phyloP scores from a whole-genome alignment of 768 basidiomycete genomes.

The Trametes meyenii region DNA sequence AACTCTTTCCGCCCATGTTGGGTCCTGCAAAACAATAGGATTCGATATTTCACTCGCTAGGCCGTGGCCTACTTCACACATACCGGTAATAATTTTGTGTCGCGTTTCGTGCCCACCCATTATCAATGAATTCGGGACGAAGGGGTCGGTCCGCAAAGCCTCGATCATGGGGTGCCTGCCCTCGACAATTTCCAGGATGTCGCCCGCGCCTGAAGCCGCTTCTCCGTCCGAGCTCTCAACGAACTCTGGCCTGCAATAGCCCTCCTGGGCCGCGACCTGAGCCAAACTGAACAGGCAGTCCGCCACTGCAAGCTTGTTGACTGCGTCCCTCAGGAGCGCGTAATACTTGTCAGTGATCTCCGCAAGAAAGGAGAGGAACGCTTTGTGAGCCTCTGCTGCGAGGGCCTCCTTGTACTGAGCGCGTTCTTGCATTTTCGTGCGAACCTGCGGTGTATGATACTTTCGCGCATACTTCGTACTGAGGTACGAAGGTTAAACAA shows the following conservation, averaged over 20 bases:
- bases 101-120: constrained; percentile 59
- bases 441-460: constrained; percentile 75
- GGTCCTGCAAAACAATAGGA: constrained; percentile 37
- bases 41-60: background rate
- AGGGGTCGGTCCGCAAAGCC: constrained; percentile 72
- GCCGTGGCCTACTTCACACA: background rate
- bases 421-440: constrained; percentile 64
- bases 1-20: constrained; percentile 91
- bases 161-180: constrained; percentile 96
- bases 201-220: constrained; percentile 42
- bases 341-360: constrained; percentile 75
- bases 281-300: constrained; percentile 91
- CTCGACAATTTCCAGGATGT: constrained; percentile 71
- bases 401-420: constrained; percentile 77
- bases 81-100: constrained; percentile 75
- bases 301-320: constrained; percentile 79
- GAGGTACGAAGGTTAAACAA: background rate
- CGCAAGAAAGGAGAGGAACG: constrained; percentile 67
- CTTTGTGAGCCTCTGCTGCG: constrained; percentile 62
- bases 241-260: constrained; percentile 80
- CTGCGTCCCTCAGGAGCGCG: constrained; percentile 67
- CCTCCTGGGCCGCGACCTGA: constrained; percentile 70
- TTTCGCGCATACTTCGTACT: constrained; percentile 76
- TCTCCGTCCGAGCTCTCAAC: constrained; percentile 39
- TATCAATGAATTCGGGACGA: constrained; percentile 78